phyloP scores from a whole-genome alignment of 2,329 filamentous ascomycete genomes.

The Helotiales sp. region DNA sequence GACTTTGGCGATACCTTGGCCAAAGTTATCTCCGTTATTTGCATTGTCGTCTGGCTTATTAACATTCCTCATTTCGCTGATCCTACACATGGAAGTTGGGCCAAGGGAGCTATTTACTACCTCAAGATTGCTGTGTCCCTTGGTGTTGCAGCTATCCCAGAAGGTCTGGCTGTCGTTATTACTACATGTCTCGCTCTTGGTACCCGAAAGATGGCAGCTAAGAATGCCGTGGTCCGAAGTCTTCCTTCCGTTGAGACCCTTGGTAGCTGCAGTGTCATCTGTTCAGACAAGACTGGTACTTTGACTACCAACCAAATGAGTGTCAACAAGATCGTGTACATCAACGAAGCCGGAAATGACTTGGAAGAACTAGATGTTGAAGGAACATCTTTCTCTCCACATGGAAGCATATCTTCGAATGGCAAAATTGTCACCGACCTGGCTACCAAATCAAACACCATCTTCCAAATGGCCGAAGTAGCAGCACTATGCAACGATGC shows the following conservation, averaged over 20 bases:
- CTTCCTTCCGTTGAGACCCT: conserved; percentile 96
- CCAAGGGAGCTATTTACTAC: conserved; percentile 98
- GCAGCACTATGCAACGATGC: conserved; percentile 87
- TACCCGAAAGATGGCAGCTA: conserved; percentile 97
- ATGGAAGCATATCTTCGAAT: conserved; percentile 68
- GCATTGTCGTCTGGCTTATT: conserved; percentile 95
- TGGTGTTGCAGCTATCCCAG: conserved; percentile 95
- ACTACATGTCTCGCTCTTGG: conserved; percentile 97
- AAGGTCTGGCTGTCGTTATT: conserved; percentile 96
- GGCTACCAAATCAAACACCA: conserved; percentile 69
- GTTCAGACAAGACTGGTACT: conserved; percentile 98
- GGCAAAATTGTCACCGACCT: conserved; percentile 70
- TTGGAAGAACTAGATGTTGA: conserved; percentile 87
- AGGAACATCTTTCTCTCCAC: conserved; percentile 88
- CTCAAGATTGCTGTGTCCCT: conserved; percentile 98
- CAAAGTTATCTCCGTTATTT: conserved; percentile 98
- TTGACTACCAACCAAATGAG: conserved; percentile 99
- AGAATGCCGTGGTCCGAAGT: conserved; percentile 95
- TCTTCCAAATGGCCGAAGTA: conserved; percentile 74
- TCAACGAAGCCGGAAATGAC: conserved; percentile 70
- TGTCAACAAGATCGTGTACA: conserved; percentile 86
- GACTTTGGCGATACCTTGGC: conserved; percentile 95
- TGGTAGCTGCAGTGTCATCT: conserved; percentile 98
- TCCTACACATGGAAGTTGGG: conserved; percentile 87
- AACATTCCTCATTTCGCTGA: conserved; percentile 98